These are phyloP conservation scores for Lonicera japonica DNA, from an alignment of 129 eudicot genomes.

Conservation along the genomic window DNA sequence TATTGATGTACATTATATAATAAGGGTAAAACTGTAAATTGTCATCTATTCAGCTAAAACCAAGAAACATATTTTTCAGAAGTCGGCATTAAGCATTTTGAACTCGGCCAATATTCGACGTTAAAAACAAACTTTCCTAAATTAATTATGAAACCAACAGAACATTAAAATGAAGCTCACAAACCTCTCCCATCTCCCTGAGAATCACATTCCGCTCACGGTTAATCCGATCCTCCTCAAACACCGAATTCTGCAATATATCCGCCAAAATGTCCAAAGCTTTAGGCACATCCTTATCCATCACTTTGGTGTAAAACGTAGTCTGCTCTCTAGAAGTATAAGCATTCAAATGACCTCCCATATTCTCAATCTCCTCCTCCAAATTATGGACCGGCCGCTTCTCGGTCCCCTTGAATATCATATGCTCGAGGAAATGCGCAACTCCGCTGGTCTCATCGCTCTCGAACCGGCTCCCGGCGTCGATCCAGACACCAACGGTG, in stretches of 20 bases:
- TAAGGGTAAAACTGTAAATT: no score
- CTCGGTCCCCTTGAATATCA: slow-evolving; percentile 81
- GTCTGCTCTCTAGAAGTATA: slow-evolving; percentile 86
- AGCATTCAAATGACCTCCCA: slow-evolving; percentile 97
- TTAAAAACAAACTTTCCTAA: no score
- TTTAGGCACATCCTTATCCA: slow-evolving; percentile 50
- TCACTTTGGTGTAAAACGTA: slow-evolving; percentile 62
- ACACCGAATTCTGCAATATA: slow-evolving; percentile 79
- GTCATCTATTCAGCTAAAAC: no score
- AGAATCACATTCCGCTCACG: slow-evolving; percentile 84
- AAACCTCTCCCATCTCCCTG: slow-evolving; percentile 91
- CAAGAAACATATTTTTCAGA: no score
- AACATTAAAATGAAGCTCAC: not conserved
- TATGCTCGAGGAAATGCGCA: slow-evolving; percentile 81
- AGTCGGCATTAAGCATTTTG: no score
- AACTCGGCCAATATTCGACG: no score
- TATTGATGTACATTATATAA: no score
- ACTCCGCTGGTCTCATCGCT: slow-evolving; percentile 71
- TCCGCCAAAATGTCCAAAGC: slow-evolving; percentile 76
- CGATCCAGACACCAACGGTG: slow-evolving; percentile 89
- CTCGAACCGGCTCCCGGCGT: slow-evolving; percentile 82
- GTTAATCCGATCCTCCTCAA: slow-evolving; percentile 54
- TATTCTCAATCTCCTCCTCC: slow-evolving; percentile 96
- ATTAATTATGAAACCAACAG: no score
- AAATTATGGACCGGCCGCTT: slow-evolving; percentile 44